Evolutionary conservation across 176 grass and related monocot genomes (phyloP), one percentile per base, ranked within the genome.

Genomic region (Chrysopogon serrulatus): DNA sequence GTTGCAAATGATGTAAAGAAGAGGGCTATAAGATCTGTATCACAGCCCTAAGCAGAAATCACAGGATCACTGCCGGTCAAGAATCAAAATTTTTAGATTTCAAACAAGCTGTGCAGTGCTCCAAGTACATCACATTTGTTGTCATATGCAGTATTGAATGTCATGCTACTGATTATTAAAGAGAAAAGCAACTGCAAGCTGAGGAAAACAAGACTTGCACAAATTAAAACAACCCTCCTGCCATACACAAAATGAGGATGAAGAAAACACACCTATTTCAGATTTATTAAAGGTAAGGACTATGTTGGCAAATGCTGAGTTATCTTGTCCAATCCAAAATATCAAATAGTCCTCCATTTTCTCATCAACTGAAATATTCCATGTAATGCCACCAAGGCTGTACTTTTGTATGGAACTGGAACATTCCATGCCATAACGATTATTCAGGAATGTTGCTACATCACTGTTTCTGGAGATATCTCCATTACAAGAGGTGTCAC

Each of bases 201-300:
- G 63, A 63, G 33, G 41, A 31, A 35, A 78, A 37, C 57, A 76
- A 30, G 72, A 48, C 21, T 70, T 30, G 37, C 31, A 51, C 11
- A 61, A 19, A 45, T 51, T 63, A 35, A 76, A 83, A 76, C 2
- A 71, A 70, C 83, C 19, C 18, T 37, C 37, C 6, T 30, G 14
- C n/a, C 8, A 37, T 32, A 24, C 34, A 82, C 51, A 53, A 76
- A 53, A 77, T 81, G 27, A 71, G 78, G 12, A 65, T 21, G 47
- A 71, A 66, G 24, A 35, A 34, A 74, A 71, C 79, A 72, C 65
- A 98, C 96, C 89, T 95, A 95, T 95, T 83, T 98, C 87, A 34
- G 93, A 95, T 76, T 82, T 90, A 84, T 98, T 98, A 83, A 98
- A 98, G 39, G 91, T 98, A 84, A 98, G 93, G 36, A 91, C 84